A percentile compares a stretch with the other conserved stretches of the same genome.
Evolutionary conservation across 306 rosid genomes (phyloP).

Genomic region (Astragalus membranaceus): DNA sequence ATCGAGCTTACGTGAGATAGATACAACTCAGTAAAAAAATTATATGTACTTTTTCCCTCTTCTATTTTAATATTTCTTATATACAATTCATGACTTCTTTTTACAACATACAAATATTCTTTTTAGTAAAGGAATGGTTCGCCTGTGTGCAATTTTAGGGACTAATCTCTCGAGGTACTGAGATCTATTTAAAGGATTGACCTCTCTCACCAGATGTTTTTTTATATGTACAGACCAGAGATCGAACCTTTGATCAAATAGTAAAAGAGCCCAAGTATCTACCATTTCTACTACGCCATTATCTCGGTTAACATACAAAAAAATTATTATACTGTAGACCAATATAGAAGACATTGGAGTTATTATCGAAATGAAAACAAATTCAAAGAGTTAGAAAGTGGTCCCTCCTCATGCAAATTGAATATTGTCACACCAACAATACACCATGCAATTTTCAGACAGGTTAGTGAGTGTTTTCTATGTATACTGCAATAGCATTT

Average conservation of each 20-base stretch:
- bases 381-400: slow-evolving; percentile 35
- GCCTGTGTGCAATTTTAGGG: too few relatives aligned
- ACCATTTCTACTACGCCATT: too few relatives aligned
- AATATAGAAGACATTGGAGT: background rate
- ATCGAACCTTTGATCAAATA: too few relatives aligned
- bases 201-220: too few relatives aligned
- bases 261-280: too few relatives aligned
- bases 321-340: background rate
- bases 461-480: slow-evolving; percentile 38
- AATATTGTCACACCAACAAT: slow-evolving; percentile 75
- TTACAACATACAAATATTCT: background rate
- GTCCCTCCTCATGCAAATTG: slow-evolving; percentile 68
- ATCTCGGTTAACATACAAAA: too few relatives aligned
- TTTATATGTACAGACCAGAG: too few relatives aligned
- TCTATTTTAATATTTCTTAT: background rate
- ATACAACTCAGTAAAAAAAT: background rate
- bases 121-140: too few relatives aligned
- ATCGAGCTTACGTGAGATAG: background rate
- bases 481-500: slow-evolving; percentile 41
- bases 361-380: slow-evolving; percentile 18
- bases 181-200: too few relatives aligned
- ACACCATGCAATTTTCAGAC: slow-evolving; percentile 66
- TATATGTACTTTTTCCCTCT: background rate
- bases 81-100: background rate
- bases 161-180: too few relatives aligned